These are phyloP conservation scores for Termitomyces sp. DNA, from an alignment of 768 basidiomycete species.

Conservation along the genomic window DNA sequence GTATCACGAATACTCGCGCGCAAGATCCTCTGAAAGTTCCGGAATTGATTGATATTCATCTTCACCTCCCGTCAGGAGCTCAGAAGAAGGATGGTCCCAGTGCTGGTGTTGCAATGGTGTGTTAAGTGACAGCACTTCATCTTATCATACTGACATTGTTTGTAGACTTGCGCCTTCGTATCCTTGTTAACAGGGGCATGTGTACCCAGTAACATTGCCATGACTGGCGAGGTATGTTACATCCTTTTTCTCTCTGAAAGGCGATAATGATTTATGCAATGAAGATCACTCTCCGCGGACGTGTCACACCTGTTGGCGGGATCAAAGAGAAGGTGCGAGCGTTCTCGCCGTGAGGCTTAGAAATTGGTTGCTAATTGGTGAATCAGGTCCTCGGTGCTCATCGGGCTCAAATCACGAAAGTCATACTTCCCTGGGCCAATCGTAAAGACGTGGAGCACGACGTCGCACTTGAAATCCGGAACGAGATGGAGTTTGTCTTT, in stretches of 20 bases:
- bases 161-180: constrained; percentile 78
- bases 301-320: constrained; percentile 82
- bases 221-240: constrained; percentile 80
- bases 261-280: background rate
- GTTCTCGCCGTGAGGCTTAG: background rate
- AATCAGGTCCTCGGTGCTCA: constrained; percentile 77
- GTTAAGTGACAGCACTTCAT: constrained; percentile 13
- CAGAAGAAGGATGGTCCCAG: constrained; percentile 94
- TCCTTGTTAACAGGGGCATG: constrained; percentile 78
- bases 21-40: constrained; percentile 77
- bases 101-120: constrained; percentile 86
- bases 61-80: constrained; percentile 87
- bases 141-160: background rate
- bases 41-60: constrained; percentile 76
- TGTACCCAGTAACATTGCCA: constrained; percentile 72
- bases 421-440: constrained; percentile 84
- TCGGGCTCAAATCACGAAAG: constrained; percentile 77
- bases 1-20: constrained; percentile 66
- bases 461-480: constrained; percentile 67
- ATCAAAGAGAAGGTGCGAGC: constrained; percentile 75
- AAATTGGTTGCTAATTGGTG: background rate
- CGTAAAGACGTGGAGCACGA: constrained; percentile 88
- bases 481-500: constrained; percentile 80
- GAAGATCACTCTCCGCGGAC: constrained; percentile 79
- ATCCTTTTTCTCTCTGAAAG: background rate